Evolutionary conservation across 2,329 filamentous ascomycete species (phyloP), one percentile per base, ranked within the genome.

Genomic region (Dactylonectria macrodidyma): DNA sequence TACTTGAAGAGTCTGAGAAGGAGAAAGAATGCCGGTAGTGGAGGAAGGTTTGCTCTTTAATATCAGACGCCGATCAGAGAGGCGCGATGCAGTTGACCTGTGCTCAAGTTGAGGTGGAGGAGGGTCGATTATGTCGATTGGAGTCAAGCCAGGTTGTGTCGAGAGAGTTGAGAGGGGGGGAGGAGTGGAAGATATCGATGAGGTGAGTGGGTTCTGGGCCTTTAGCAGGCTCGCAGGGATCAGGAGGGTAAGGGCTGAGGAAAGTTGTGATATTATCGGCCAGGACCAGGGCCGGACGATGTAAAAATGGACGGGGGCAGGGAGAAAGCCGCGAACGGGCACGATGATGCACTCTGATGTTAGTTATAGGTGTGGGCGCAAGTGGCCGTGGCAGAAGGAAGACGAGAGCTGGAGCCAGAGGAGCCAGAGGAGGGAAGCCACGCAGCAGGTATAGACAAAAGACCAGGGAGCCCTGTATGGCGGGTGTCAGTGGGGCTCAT

Each of bases 281-380:
- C 64, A 66, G 64, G 64, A 62, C 59, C 64, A 66, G 64, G 64
- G 64, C 59, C 19, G 59, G 47, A 30, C 56, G 47, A 59, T 65
- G 63, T 30, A 58, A 57, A 66, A 66, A 66, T 54, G 59, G 64
- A 62, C 54, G 34, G 52, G 64, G 62, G 56, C 66, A 69, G 69
- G 62, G 57, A 60, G 50, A 48, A 48, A 62, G 69, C 68, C 62
- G 63, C 60, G 58, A 71, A 65, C 54, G 64, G 61, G 48, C 64
- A 55, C 64, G 67, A 69, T 69, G 73, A 73, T 68, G 68, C 64
- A 73, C 75, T 69, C 74, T 64, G 70, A 62, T 72, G 68, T 75
- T 66, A 71, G 70, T 71, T 73, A 57, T 68, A 75, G 72, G 73
- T 69, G 71, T 74, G 68, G 57, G 58, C 50, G 30, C 63, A 59